Evolutionary conservation across 768 basidiomycete genomes (phyloP), one percentile per base, ranked within the genome.

Genomic region (Boletus subparvulus): DNA sequence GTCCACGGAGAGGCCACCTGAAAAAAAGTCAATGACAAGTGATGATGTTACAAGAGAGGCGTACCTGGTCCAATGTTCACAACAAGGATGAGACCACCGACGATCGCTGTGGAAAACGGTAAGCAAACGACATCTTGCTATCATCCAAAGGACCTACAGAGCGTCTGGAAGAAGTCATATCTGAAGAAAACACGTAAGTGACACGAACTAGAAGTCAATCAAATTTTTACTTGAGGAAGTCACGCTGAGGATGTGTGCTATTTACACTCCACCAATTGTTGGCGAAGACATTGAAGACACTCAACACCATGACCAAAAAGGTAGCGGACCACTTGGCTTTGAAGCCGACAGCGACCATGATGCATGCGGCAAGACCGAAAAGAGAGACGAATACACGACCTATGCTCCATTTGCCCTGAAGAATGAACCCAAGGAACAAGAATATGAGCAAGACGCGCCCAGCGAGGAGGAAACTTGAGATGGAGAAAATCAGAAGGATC

Each of bases 251-350:
- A 73, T 98, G 97, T 43, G 87, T 84, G 44, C 87, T 83, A 72
- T 94, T 88, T 24, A 98, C 87, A 63, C 83, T 87, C 96, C 96
- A 99, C 90, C 92, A 99, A 76, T 98, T 97, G 81, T 99, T 99
- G 74, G 90, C 92, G 66, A 96, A 92, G 35, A 96, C 94, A 71
- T 99, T 99, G 87, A 98, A 98, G 65, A 92, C 73, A 69, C 90
- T 92, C 66, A 99, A 75, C 4, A 94, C 81, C 61, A 97, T 74
- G 57, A 98, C 95, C 58, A 99, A 83, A 85, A 98, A 98, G 13
- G 87, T 84, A 3, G 96, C 96, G 14, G 92, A 94, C 92, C 94
- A 97, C 77, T 98, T 98, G 66, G 97, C 96, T 77, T 98, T 98
- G 86, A 98, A 98, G 44, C 97, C 97, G 59, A 98, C 82, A 11